These are phyloP conservation scores for Zygosaccharomyces lentus DNA, from an alignment of 805 yeast genomes.

Conservation along the genomic window DNA sequence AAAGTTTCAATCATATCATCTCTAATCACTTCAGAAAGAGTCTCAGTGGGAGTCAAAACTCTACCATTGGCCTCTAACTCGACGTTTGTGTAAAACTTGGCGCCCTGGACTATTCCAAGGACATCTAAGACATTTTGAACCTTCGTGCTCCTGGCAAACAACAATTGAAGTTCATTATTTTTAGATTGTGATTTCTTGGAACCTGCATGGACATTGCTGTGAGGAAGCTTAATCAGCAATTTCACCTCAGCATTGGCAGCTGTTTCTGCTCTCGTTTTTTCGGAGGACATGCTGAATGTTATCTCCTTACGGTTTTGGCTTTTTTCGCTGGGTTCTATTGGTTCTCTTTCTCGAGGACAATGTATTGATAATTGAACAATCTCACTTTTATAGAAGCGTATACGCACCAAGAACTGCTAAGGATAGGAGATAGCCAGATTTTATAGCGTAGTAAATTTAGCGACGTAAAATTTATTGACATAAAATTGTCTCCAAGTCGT, in stretches of 20 bases:
- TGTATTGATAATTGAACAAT: not conserved
- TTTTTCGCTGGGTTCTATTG: not conserved
- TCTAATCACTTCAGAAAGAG: conserved; percentile 18
- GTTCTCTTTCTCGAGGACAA: not conserved
- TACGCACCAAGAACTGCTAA: not conserved
- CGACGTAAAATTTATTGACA: not conserved
- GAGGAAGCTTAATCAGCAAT: conserved; percentile 10
- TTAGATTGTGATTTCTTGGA: conserved; percentile 15
- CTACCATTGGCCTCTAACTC: conserved; percentile 21
- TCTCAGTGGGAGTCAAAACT: conserved; percentile 19
- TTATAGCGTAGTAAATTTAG: no score
- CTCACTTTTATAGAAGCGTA: not conserved
- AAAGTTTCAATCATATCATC: conserved; percentile 18
- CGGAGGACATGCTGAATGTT: conserved; percentile 8
- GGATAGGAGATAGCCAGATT: not conserved
- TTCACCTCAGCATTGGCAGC: conserved; percentile 5
- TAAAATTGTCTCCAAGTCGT: not conserved
- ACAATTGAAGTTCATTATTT: conserved; percentile 21
- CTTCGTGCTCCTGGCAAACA: conserved; percentile 26
- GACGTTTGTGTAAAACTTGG: conserved; percentile 32
- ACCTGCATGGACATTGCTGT: not conserved
- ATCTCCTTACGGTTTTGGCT: not conserved
- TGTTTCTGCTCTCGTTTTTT: conserved; percentile 5
- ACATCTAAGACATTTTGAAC: conserved; percentile 27
- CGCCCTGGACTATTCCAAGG: conserved; percentile 23